These are phyloP conservation scores for Nicotiana noctiflora DNA, from an alignment of 257 asterid genomes.

Conservation along the genomic window DNA sequence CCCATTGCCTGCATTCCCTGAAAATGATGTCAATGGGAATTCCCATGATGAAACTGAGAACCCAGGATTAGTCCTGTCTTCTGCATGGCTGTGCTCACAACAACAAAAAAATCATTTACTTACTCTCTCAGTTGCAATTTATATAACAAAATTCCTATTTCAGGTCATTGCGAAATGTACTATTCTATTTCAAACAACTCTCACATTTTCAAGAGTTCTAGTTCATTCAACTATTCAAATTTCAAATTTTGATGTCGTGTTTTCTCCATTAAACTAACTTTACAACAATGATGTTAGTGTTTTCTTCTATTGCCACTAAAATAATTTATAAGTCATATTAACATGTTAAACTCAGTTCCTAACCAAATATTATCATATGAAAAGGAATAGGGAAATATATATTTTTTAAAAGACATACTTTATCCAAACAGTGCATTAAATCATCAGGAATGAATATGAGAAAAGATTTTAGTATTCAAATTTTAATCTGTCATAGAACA, in stretches of 20 bases:
- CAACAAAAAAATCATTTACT: not conserved
- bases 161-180: not conserved
- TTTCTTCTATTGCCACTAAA: not conserved
- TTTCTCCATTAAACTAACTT: not conserved
- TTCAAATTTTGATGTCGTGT: not conserved
- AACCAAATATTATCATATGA: not conserved
- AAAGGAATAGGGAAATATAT: not conserved
- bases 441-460: not conserved
- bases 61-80: conserved; percentile 64
- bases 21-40: conserved; percentile 63
- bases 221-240: not conserved
- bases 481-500: not conserved
- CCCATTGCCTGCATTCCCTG: conserved; percentile 70
- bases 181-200: not conserved
- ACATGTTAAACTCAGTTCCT: not conserved
- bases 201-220: not conserved
- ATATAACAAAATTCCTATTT: not conserved
- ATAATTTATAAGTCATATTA: not conserved
- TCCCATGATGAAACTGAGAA: conserved; percentile 65
- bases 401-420: not conserved
- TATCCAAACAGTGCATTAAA: not conserved
- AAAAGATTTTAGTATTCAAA: not conserved
- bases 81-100: conserved; percentile 46
- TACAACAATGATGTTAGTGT: not conserved
- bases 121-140: not conserved